Evolutionary conservation across 371 early-diverging fungal species (phyloP).

Genomic region (Fennellomyces sp.): DNA sequence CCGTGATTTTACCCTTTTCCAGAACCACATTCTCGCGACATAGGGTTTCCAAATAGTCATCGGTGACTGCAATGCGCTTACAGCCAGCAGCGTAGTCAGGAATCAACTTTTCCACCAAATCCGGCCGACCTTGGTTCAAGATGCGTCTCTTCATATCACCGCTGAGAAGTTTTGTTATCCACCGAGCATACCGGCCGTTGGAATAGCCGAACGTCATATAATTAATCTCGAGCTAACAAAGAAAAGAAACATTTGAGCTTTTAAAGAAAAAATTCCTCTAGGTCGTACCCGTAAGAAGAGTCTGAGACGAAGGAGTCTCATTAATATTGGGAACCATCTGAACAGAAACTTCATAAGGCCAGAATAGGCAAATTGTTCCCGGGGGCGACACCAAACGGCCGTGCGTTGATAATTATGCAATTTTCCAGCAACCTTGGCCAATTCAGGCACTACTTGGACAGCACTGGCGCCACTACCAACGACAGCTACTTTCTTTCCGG

Average conservation of each 20-base stretch:
- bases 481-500: slow-evolving; percentile 49
- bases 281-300: slow-evolving; percentile 14
- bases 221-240: slow-evolving; percentile 10
- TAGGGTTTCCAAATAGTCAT: slow-evolving; percentile 52
- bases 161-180: not conserved
- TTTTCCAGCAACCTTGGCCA: slow-evolving; percentile 8
- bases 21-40: slow-evolving; percentile 47
- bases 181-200: not conserved
- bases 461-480: slow-evolving; percentile 55
- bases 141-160: slow-evolving; percentile 5
- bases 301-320: slow-evolving; percentile 12
- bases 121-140: slow-evolving; percentile 7
- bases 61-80: slow-evolving; percentile 53
- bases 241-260: no score
- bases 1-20: slow-evolving; percentile 35
- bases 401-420: slow-evolving; percentile 24
- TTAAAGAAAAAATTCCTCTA: no score
- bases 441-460: slow-evolving; percentile 24
- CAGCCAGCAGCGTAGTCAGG: slow-evolving; percentile 23
- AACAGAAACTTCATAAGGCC: slow-evolving; percentile 13
- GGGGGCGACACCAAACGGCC: slow-evolving; percentile 16
- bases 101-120: slow-evolving; percentile 10
- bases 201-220: slow-evolving; percentile 17
- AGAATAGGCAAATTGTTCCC: slow-evolving; percentile 10
- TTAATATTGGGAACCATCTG: slow-evolving; percentile 15